Evolutionary conservation across 768 basidiomycete genomes (phyloP), one percentile per base, ranked within the genome.

Genomic region (Pulveroboletus sp.): DNA sequence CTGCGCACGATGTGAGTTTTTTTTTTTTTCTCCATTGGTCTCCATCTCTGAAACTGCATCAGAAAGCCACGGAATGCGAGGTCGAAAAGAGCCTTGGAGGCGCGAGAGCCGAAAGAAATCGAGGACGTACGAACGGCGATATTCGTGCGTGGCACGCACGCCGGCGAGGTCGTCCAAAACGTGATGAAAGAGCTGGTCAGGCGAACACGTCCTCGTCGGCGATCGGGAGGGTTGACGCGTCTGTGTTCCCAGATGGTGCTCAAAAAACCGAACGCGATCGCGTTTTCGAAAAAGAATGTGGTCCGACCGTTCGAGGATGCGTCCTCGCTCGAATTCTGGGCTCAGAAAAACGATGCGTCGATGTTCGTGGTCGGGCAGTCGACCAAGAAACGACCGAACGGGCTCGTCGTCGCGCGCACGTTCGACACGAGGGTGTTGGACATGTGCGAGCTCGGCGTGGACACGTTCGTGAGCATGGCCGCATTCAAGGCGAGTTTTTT

Each of bases 31-130:
- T 37, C 7, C 7, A 11, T 17, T 2, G 9, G 36, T 7, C 12
- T 14, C 12, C 29, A 14, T 27, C 46, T 49, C 27, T 37, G 17
- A 20, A 4, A 3, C 14, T n/a, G 12, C 19, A 8, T 5, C 45
- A 86, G 85, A 62, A 97, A 95, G 75, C 92, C 96, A 19, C 91
- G 89, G 76, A 97, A 95, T 78, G 94, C 96, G 6, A 82, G 95
- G 30, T 88, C 89, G 13, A 99, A 98, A 71, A 79, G 96, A 52
- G 94, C 81, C 0, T 61, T 94, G 58, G 89, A 89, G 26, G 89
- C 87, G 30, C 80, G 93, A 11, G 86, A 86, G 60, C 82, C 96
- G 1, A 94, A 95, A 64, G 85, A 93, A 58, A 76, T 95, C 47
- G 93, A 94, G 70, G 92, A 90, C 63, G 76, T 82, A 30, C 83